These are phyloP conservation scores for Chaetomium olivaceum DNA, from an alignment of 2,329 filamentous ascomycete species.

Conservation along the genomic window DNA sequence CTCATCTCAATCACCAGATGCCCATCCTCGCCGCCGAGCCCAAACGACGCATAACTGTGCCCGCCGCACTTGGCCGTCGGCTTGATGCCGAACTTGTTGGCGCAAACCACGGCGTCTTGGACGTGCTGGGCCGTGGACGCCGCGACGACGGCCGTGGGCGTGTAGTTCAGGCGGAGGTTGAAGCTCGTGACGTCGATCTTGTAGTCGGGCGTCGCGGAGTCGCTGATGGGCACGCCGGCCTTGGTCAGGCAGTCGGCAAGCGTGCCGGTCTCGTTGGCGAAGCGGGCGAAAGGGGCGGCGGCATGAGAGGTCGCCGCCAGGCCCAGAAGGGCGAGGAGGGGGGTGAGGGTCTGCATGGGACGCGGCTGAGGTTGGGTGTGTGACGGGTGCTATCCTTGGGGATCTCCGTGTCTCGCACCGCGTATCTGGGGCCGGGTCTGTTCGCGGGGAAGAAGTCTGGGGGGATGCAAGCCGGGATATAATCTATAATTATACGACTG, in stretches of 20 bases:
- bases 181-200: conserved; percentile 37
- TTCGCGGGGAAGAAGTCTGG: conserved; percentile 31
- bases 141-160: conserved; percentile 47
- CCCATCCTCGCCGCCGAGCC: conserved; percentile 51
- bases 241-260: conserved; percentile 33
- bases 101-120: conserved; percentile 50
- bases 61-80: conserved; percentile 53
- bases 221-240: conserved; percentile 30
- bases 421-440: conserved; percentile 18
- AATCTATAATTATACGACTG: conserved; percentile 12
- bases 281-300: conserved; percentile 25
- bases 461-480: conserved; percentile 30
- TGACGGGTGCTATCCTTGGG: conserved; percentile 17
- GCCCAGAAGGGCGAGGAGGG: conserved; percentile 28
- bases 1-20: conserved; percentile 50
- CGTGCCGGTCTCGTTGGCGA: conserved; percentile 25
- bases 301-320: conserved; percentile 21
- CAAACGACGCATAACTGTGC: conserved; percentile 53
- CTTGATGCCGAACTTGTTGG: conserved; percentile 44
- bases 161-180: conserved; percentile 40
- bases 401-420: conserved; percentile 21
- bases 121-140: conserved; percentile 47
- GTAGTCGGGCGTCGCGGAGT: conserved; percentile 37
- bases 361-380: conserved; percentile 13
- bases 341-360: conserved; percentile 22